phyloP scores from a whole-genome alignment of 116 monocot genomes.

The Trichopus zeylanicus region DNA sequence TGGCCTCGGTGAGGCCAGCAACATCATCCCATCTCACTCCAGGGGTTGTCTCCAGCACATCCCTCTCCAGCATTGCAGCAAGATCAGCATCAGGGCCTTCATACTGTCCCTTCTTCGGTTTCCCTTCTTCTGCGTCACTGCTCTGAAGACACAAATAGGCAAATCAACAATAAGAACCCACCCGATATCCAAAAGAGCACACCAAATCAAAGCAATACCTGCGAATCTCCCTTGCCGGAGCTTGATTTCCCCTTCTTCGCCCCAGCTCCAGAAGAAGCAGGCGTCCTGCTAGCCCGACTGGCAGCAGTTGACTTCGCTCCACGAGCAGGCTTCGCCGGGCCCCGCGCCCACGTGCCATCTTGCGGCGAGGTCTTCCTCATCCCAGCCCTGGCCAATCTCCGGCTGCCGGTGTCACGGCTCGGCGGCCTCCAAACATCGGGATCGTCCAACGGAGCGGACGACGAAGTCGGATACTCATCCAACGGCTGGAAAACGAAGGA shows the following conservation, averaged over 20 bases:
- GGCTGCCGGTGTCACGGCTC: slow-evolving; percentile 40
- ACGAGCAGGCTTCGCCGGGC: slow-evolving; percentile 37
- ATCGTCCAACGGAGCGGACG: slow-evolving; percentile 63
- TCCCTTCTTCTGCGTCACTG: slow-evolving; percentile 81
- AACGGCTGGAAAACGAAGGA: slow-evolving; percentile 93
- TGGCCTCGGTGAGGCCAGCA: slow-evolving; percentile 93
- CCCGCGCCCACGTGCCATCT: slow-evolving; percentile 83
- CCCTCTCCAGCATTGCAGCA: slow-evolving; percentile 96
- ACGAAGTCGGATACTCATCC: slow-evolving; percentile 88
- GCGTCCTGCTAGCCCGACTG: slow-evolving; percentile 34
- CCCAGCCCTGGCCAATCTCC: slow-evolving; percentile 46
- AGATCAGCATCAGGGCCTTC: slow-evolving; percentile 96
- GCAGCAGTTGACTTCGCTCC: slow-evolving; percentile 46
- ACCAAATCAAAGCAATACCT: too few species aligned
- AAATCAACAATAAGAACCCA: background rate
- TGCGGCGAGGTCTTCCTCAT: slow-evolving; percentile 60
- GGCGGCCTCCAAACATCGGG: slow-evolving; percentile 98
- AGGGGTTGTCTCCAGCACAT: slow-evolving; percentile 90
- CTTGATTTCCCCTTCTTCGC: slow-evolving; percentile 93
- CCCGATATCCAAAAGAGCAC: too few species aligned
- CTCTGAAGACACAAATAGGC: slow-evolving; percentile 21
- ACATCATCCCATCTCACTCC: slow-evolving; percentile 99
- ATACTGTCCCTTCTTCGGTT: slow-evolving; percentile 70
- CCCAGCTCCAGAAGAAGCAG: slow-evolving; percentile 31
- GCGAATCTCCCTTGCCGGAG: slow-evolving; percentile 64